Percentiles rank a stretch among this genome's conserved stretches.
Evolutionary conservation across 1,284 basidiomycete genomes (phyloP).

Genomic region (Ustilago tritici): DNA sequence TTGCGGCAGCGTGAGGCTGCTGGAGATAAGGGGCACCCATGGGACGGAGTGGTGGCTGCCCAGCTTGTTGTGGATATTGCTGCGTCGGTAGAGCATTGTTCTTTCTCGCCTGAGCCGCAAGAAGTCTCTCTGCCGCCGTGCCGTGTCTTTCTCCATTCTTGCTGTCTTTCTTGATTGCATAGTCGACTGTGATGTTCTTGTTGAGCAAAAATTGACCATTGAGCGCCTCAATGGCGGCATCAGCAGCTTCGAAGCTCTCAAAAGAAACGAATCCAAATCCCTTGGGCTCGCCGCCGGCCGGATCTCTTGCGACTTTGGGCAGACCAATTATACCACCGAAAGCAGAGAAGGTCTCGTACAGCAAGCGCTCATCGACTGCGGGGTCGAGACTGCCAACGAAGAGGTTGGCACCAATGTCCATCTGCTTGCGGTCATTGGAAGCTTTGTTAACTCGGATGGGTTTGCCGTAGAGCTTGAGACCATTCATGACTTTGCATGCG

Average conservation of each 20-base stretch:
- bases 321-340: constrained; percentile 94
- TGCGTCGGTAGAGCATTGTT: constrained; percentile 82
- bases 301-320: constrained; percentile 93
- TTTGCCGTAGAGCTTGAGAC: constrained; percentile 98
- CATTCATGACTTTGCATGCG: constrained; percentile 99
- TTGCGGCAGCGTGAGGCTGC: constrained; percentile 5
- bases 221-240: constrained; percentile 95
- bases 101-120: constrained; percentile 94
- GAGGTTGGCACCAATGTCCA: constrained; percentile 96
- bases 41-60: constrained; percentile 12
- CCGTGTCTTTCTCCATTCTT: constrained; percentile 97
- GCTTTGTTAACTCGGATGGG: constrained; percentile 98
- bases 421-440: constrained; percentile 91
- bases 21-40: constrained; percentile 10
- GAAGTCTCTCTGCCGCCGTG: constrained; percentile 90
- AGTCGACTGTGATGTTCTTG: constrained; percentile 94
- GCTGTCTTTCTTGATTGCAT: constrained; percentile 98
- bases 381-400: constrained; percentile 96
- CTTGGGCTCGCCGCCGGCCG: constrained; percentile 85
- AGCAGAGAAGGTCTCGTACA: constrained; percentile 94
- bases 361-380: constrained; percentile 88
- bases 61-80: constrained; percentile 18
- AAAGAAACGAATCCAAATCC: constrained; percentile 97
- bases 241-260: constrained; percentile 96
- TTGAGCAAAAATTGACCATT: constrained; percentile 98